These are phyloP conservation scores for Trichoderma gracile DNA, from an alignment of 2,329 filamentous ascomycete species.

Conservation along the genomic window DNA sequence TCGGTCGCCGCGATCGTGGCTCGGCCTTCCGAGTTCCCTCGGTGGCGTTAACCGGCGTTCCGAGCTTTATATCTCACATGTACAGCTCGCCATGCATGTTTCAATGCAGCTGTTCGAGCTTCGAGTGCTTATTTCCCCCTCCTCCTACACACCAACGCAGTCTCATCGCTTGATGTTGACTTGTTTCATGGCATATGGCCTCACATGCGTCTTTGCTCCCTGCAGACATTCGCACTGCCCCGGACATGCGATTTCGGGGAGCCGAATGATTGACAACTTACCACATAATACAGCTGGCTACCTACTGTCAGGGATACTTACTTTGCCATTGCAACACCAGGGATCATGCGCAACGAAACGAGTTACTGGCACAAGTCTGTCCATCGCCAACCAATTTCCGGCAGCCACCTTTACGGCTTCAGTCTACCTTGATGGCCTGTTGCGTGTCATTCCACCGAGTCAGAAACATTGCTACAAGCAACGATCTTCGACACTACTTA, in stretches of 20 bases:
- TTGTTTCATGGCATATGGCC: background rate
- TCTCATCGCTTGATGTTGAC: background rate
- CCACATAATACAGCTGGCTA: background rate
- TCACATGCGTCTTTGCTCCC: background rate
- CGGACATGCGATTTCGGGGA: background rate
- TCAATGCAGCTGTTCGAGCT: background rate
- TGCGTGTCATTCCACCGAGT: background rate
- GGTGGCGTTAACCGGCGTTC: conserved; percentile 19
- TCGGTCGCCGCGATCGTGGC: conserved; percentile 12
- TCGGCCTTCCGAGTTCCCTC: conserved; percentile 18
- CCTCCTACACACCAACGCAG: background rate
- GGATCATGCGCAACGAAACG: background rate
- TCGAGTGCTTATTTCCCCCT: background rate
- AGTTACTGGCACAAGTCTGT: background rate
- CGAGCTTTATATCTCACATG: conserved; percentile 12
- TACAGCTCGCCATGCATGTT: background rate
- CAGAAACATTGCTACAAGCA: background rate
- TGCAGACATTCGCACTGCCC: background rate
- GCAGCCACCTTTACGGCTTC: background rate
- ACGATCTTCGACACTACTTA: background rate
- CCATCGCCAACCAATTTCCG: background rate
- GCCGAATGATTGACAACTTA: background rate
- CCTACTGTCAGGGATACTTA: background rate
- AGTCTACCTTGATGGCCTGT: background rate
- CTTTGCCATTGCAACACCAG: background rate